These are phyloP conservation scores for Peltaster fructicola DNA, from an alignment of 2,329 filamentous ascomycete genomes.

Conservation along the genomic window DNA sequence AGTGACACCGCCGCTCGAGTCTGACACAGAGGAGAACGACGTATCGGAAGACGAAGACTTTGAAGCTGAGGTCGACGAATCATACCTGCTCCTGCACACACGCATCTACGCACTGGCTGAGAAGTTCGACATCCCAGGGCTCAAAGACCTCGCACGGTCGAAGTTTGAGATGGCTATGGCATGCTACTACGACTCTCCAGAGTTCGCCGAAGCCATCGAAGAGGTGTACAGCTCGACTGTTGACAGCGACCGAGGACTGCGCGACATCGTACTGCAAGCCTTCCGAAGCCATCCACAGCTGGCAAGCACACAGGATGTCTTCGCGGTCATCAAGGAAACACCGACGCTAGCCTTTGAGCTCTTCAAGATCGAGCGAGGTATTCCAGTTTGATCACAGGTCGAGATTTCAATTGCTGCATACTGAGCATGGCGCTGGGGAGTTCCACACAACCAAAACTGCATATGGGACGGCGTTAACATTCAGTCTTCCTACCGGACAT, in stretches of 20 bases:
- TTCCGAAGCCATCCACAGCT: constrained; percentile 30
- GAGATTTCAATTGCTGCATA: constrained; percentile 1
- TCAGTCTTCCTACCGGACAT: too few relatives aligned
- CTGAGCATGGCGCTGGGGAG: too few relatives aligned
- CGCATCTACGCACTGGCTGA: constrained; percentile 33
- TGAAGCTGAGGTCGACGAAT: constrained; percentile 20
- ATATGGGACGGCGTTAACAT: too few relatives aligned
- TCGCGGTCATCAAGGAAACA: constrained; percentile 25
- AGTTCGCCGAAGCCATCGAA: constrained; percentile 30
- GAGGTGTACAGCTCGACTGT: constrained; percentile 32
- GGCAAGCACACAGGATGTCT: constrained; percentile 28
- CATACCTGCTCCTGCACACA: constrained; percentile 28
- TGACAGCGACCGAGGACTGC: constrained; percentile 30
- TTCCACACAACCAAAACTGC: too few relatives aligned
- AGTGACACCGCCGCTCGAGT: constrained; percentile 10
- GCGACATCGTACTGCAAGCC: constrained; percentile 29
- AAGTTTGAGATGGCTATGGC: constrained; percentile 30
- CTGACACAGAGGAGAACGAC: constrained; percentile 21
- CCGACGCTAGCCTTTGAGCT: constrained; percentile 31
- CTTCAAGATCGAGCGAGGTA: constrained; percentile 29
- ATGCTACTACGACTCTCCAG: constrained; percentile 25
- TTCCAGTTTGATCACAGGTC: constrained; percentile 19
- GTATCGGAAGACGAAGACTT: constrained; percentile 15
- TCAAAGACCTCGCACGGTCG: constrained; percentile 27
- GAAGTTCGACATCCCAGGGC: constrained; percentile 31